Conservation (phyloP, 2,329 filamentous ascomycete genomes). For the Helicocarpus griseus region DNA sequence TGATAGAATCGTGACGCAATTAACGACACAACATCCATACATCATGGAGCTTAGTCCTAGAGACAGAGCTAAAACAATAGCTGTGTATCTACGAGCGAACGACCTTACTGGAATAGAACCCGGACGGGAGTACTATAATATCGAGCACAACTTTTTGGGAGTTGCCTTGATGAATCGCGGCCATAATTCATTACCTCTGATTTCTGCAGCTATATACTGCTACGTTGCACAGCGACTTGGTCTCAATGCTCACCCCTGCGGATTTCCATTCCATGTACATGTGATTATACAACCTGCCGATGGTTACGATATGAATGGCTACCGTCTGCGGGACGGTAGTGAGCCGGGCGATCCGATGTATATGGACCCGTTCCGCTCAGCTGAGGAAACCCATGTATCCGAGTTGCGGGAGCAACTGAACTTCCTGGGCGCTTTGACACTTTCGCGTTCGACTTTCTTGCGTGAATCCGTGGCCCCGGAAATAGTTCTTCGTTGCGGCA, state of each 20-base stretch:
- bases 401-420: slow-evolving; percentile 53
- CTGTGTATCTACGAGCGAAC: slow-evolving; percentile 57
- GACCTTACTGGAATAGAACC: slow-evolving; percentile 62
- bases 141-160: slow-evolving; percentile 83
- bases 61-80: slow-evolving; percentile 57
- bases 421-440: slow-evolving; percentile 36
- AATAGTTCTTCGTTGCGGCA: slow-evolving; percentile 64
- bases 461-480: slow-evolving; percentile 54
- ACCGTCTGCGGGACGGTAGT: slow-evolving; percentile 15
- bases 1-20: slow-evolving; percentile 50
- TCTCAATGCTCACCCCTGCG: slow-evolving; percentile 66
- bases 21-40: slow-evolving; percentile 44
- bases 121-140: slow-evolving; percentile 61
- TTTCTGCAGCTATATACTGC: slow-evolving; percentile 81
- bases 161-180: slow-evolving; percentile 62
- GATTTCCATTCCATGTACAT: slow-evolving; percentile 78
- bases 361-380: slow-evolving; percentile 68
- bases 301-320: slow-evolving; percentile 52
- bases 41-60: slow-evolving; percentile 53
- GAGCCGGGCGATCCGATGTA: slow-evolving; percentile 53
- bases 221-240: slow-evolving; percentile 65
- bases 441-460: slow-evolving; percentile 44
- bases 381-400: slow-evolving; percentile 53
- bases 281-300: slow-evolving; percentile 59
- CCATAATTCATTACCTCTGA: slow-evolving; percentile 74